Evolutionary conservation across 768 basidiomycete species (phyloP), one percentile per base, ranked within the genome.

Genomic region (Phanerochaete carnosa): DNA sequence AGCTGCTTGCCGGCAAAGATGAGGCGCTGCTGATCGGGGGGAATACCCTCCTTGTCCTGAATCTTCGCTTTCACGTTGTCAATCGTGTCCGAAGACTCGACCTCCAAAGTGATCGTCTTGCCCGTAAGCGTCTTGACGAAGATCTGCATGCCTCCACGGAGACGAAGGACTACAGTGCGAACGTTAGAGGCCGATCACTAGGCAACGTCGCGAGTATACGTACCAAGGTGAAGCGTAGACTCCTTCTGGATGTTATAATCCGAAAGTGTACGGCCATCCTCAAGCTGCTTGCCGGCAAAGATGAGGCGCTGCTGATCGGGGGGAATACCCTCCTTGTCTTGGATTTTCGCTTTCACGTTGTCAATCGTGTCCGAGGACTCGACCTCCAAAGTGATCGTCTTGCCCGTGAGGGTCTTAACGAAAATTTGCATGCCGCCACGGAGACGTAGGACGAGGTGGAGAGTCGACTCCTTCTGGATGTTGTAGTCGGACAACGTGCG

Each of bases 1-100:
- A 95, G 77, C 69, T 96, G 94, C 79, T 96, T 96, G 47, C 94
- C 95, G 47, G 94, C 94, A 65, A 95, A 96, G 72, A 91, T 94
- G 49, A 95, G 77, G 46, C 94, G 89, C 68, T 95, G 94, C 70
- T 95, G 92, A 65, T 94, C 89, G 2, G 90, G 87, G 37, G 89
- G 89, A 30, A 91, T 92, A 0, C 90, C 90, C 62, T 90, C 90
- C 74, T 89, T 90, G 69, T 92, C 89, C 65, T 90, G 89, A 23
- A 91, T 90, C 78, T 89, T 89, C 2, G 87, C 81, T 73, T 88
- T 89, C 26, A 95, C 92, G 65, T 94, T 93, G 71, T 95, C 94
- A 68, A 96, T 95, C 15, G 94, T 95, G 72, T 95, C 92, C 0
- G 89, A 92, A 0, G 93, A 94, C 74, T 95, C 93, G 45, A 95